Evolutionary conservation across 805 yeast species (phyloP).

Genomic region (Myxozyma udenii): DNA sequence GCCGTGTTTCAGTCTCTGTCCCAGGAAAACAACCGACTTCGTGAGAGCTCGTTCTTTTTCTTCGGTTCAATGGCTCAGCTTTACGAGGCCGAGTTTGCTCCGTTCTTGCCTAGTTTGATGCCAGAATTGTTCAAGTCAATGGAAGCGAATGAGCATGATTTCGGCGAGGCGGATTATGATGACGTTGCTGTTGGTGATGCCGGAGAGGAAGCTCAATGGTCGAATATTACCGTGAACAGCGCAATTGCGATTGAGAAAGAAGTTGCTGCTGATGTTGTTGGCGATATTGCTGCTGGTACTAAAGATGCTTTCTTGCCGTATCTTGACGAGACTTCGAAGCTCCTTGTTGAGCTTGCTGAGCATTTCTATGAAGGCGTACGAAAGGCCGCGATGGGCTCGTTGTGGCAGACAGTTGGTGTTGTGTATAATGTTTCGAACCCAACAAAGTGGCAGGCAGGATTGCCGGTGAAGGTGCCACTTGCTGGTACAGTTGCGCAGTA

Average conservation of each 20-base stretch:
- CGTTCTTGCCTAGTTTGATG: slow-evolving; percentile 75
- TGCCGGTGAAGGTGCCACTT: slow-evolving; percentile 44
- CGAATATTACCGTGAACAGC: slow-evolving; percentile 81
- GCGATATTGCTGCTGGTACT: slow-evolving; percentile 85
- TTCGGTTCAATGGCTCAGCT: slow-evolving; percentile 92
- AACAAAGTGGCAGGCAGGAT: slow-evolving; percentile 38
- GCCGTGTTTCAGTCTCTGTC: slow-evolving; percentile 66
- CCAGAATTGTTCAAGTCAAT: slow-evolving; percentile 82
- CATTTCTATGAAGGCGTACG: slow-evolving; percentile 85
- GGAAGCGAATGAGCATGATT: slow-evolving; percentile 72
- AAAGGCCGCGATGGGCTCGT: slow-evolving; percentile 73
- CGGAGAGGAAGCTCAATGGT: slow-evolving; percentile 61
- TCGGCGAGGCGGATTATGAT: slow-evolving; percentile 24
- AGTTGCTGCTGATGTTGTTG: slow-evolving; percentile 85
- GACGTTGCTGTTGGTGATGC: slow-evolving; percentile 35
- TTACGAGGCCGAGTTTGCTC: slow-evolving; percentile 84
- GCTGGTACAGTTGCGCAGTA: slow-evolving; percentile 56
- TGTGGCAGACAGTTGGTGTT: slow-evolving; percentile 80
- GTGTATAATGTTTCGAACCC: slow-evolving; percentile 43
- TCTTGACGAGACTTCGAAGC: slow-evolving; percentile 62
- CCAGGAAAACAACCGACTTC: slow-evolving; percentile 68
- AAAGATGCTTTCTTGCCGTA: slow-evolving; percentile 74
- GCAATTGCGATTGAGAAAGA: slow-evolving; percentile 96
- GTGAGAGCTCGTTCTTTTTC: slow-evolving; percentile 93
- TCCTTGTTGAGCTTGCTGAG: slow-evolving; percentile 66